Conservation (phyloP, 768 basidiomycete species). For the Macrocybe gigantea region DNA sequence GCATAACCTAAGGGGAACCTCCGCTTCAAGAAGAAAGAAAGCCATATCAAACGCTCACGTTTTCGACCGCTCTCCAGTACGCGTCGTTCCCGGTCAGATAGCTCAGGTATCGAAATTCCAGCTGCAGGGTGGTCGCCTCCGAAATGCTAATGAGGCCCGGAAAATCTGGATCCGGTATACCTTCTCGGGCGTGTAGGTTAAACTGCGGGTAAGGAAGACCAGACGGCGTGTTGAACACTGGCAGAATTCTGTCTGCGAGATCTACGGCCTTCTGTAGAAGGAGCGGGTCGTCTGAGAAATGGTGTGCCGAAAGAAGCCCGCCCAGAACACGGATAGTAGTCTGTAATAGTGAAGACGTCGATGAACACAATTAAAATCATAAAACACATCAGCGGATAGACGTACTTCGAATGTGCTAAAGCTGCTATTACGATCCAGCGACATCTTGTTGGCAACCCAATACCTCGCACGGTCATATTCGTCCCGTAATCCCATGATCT, state of each 20-base stretch:
- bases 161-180: constrained; percentile 55
- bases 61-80: constrained; percentile 81
- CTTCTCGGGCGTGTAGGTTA: constrained; percentile 61
- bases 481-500: constrained; percentile 75
- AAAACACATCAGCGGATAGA: not conserved
- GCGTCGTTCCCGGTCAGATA: constrained; percentile 66
- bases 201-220: constrained; percentile 79
- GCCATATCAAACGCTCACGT: constrained; percentile 29
- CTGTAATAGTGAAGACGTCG: constrained; percentile 27
- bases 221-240: constrained; percentile 74
- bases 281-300: constrained; percentile 66
- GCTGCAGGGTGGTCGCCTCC: constrained; percentile 83
- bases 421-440: constrained; percentile 70
- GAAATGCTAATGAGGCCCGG: constrained; percentile 69
- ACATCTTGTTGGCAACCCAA: constrained; percentile 69
- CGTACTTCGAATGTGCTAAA: constrained; percentile 91
- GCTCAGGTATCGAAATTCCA: constrained; percentile 88
- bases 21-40: not conserved
- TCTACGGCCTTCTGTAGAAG: constrained; percentile 77
- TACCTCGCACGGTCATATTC: constrained; percentile 73
- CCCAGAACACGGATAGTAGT: constrained; percentile 92
- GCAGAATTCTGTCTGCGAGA: constrained; percentile 80
- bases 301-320: constrained; percentile 82
- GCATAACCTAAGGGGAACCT: constrained; percentile 43
- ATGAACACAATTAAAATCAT: not conserved